Evolutionary conservation across 2,329 filamentous ascomycete genomes (phyloP), one percentile per base, ranked within the genome.

Genomic region (Fusarium sacchari): DNA sequence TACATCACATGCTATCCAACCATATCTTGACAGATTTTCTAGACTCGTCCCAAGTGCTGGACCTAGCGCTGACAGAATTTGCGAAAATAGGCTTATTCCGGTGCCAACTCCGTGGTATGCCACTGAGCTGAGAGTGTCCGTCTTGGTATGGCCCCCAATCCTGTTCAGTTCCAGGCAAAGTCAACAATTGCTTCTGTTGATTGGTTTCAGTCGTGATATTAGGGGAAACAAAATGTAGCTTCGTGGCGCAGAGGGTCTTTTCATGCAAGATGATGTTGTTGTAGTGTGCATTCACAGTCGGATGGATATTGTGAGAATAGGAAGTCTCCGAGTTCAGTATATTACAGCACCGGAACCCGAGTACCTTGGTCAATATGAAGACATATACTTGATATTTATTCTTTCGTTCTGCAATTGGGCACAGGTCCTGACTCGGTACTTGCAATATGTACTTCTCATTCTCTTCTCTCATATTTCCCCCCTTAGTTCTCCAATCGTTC

Each of bases 391-490:
- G 13, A 18, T 1, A 32, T 17, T 20, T 18, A 22, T 30, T 8
- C 46, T 34, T n/a, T 55, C 15, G 14, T 28, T 22, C 36, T 4
- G 17, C 5, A n/a, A 30, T 7, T 60, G 26, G 20, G 44, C 12
- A 12, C 6, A 47, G 30, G 9, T 20, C 18, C 24, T 32, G 15
- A 6, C 50, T 36, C 40, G 6, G 39, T 39, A n/a, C n/a, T 13
- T 37, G 12, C 67, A 73, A 68, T 15, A 73, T 73, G 71, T 34
- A 46, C 39, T 56, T 65, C 32, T 40, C 71, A 37, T 10, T 57
- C 22, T 22, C 46, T 6, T 58, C 56, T 13, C 8, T 53, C 5
- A 28, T 63, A 26, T 59, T 74, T 49, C 37, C 73, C 5, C 53
- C 71, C 26, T 20, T 72, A 9, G 7, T 73, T 8, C 47, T 74